Percentiles rank a stretch among this genome's conserved stretches.
These are phyloP conservation scores for Cryomyces minteri DNA, from an alignment of 495 filamentous ascomycete species.

Conservation along the genomic window DNA sequence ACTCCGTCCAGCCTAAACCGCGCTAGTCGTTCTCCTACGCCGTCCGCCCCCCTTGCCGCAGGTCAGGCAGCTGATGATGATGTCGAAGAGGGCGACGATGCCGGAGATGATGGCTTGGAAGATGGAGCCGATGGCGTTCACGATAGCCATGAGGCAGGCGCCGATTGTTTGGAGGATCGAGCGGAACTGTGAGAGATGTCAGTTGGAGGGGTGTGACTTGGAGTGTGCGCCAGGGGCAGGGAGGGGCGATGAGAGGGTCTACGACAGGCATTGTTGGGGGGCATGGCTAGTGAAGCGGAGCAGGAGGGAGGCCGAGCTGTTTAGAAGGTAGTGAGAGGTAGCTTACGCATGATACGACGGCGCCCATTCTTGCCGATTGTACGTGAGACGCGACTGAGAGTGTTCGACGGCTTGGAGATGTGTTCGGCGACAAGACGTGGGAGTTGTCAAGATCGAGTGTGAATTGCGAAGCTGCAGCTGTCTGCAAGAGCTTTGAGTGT, in stretches of 20 bases:
- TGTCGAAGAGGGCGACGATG: conserved; percentile 60
- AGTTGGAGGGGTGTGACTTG: not conserved
- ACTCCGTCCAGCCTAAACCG: conserved; percentile 1
- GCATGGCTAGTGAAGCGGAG: not conserved
- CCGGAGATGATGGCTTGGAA: conserved; percentile 66
- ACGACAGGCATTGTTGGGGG: conserved; percentile 6
- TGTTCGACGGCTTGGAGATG: no score
- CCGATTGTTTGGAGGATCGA: conserved; percentile 72
- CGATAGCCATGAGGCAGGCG: conserved; percentile 61
- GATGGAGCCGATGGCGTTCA: conserved; percentile 61
- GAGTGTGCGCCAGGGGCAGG: no score
- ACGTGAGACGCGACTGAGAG: not conserved
- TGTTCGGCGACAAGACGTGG: no score
- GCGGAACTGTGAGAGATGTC: conserved; percentile 39
- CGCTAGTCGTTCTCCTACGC: conserved; percentile 5
- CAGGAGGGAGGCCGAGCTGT: conserved; percentile 1
- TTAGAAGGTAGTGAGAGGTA: not conserved
- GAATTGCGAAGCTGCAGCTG: no score
- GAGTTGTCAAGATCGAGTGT: no score
- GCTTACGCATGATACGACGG: conserved; percentile 90
- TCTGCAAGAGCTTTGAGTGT: no score
- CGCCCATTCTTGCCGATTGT: conserved; percentile 58
- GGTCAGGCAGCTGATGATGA: conserved; percentile 22
- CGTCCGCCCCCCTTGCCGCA: conserved; percentile 7
- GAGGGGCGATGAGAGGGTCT: conserved; percentile 39